A percentile compares a stretch with the other conserved stretches of the same genome.
These are phyloP conservation scores for Ganoderma meredithae DNA, from an alignment of 1,284 basidiomycete species.

Conservation along the genomic window DNA sequence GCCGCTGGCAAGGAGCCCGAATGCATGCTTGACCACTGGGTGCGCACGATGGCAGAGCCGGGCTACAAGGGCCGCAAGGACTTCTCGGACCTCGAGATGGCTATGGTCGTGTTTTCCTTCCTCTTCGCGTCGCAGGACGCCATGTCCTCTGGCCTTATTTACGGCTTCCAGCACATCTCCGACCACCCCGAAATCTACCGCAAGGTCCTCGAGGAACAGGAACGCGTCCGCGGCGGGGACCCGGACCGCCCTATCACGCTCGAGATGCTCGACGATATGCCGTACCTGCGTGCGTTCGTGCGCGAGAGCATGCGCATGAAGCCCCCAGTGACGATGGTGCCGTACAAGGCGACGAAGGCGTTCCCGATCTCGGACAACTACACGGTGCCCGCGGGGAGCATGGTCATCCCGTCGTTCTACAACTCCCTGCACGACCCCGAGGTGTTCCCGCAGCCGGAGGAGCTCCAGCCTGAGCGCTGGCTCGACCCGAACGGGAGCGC, in stretches of 20 bases:
- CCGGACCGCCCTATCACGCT: conserved; percentile 84
- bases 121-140: conserved; percentile 98
- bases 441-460: conserved; percentile 89
- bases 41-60: conserved; percentile 76
- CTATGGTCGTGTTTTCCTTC: conserved; percentile 96
- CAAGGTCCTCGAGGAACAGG: conserved; percentile 94
- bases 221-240: conserved; percentile 83
- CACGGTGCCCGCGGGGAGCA: conserved; percentile 90
- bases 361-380: conserved; percentile 94
- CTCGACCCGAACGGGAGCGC: conserved; percentile 84
- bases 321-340: conserved; percentile 95
- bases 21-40: conserved; percentile 96
- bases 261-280: conserved; percentile 92
- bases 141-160: conserved; percentile 94
- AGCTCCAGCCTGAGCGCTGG: conserved; percentile 92
- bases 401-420: conserved; percentile 98
- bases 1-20: conserved; percentile 82
- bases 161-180: conserved; percentile 95
- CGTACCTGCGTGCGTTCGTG: conserved; percentile 90
- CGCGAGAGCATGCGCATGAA: conserved; percentile 93
- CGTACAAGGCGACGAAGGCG: conserved; percentile 89
- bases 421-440: conserved; percentile 91
- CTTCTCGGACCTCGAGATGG: conserved; percentile 95
- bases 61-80: conserved; percentile 83
- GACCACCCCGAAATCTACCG: conserved; percentile 91